Percentiles rank a stretch among this genome's conserved stretches.
These are phyloP conservation scores for Singerocomus inundabilis DNA, from an alignment of 1,284 basidiomycete genomes.

Conservation along the genomic window DNA sequence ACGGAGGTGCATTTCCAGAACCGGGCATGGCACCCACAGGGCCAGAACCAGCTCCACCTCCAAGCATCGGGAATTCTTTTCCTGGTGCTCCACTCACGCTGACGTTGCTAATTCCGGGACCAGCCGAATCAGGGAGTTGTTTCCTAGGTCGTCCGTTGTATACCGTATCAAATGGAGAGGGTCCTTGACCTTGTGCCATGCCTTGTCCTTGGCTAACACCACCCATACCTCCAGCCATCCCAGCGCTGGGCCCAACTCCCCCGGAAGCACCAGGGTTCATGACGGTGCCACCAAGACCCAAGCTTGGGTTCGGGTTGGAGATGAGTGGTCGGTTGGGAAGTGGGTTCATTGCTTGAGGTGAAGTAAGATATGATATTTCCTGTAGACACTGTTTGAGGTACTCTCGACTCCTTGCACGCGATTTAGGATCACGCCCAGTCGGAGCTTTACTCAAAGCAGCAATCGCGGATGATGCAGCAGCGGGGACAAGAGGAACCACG, in stretches of 20 bases:
- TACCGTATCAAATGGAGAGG: conserved; percentile 66
- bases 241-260: conserved; percentile 11
- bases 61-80: conserved; percentile 69
- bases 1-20: conserved; percentile 46
- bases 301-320: conserved; percentile 55
- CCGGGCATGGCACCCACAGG: conserved; percentile 49
- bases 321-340: conserved; percentile 82
- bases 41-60: conserved; percentile 37
- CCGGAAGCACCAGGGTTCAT: conserved; percentile 19
- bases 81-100: conserved; percentile 29
- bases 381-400: conserved; percentile 99
- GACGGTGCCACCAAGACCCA: conserved; percentile 16
- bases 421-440: conserved; percentile 86
- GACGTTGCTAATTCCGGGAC: conserved; percentile 15
- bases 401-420: conserved; percentile 90
- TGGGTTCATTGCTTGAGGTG: conserved; percentile 95
- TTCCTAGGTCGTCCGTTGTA: conserved; percentile 79
- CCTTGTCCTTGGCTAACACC: conserved; percentile 16
- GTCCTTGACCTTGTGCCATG: conserved; percentile 22
- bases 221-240: conserved; percentile 14
- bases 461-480: conserved; percentile 22
- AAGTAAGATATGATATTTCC: conserved; percentile 97
- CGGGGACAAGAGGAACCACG: conserved; percentile 48
- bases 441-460: conserved; percentile 67
- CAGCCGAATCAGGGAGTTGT: conserved; percentile 60